A percentile compares a stretch with the other conserved stretches of the same genome.
Evolutionary conservation across 768 basidiomycete species (phyloP).

Genomic region (Tricholoma bakamatsutake): DNA sequence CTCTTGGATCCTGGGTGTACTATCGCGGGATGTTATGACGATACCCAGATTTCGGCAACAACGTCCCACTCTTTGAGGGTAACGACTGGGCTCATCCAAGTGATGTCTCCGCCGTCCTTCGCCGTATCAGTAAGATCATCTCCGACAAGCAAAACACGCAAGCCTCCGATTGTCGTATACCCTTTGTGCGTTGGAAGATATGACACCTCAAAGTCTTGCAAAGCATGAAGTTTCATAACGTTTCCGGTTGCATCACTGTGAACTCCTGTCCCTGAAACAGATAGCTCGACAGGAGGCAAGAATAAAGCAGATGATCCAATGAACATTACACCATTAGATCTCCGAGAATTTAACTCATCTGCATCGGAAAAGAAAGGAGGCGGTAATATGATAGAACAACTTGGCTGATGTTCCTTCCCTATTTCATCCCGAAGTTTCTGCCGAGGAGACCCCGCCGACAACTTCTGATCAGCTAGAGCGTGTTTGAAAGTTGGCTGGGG

Average conservation of each 20-base stretch:
- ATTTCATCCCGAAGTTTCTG: constrained; percentile 13
- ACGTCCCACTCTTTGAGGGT: constrained; percentile 65
- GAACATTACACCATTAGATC: constrained; percentile 32
- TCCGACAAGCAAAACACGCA: constrained; percentile 61
- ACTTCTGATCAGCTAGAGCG: constrained; percentile 45
- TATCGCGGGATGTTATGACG: constrained; percentile 13
- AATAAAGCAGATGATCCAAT: constrained; percentile 47
- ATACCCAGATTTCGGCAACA: constrained; percentile 67
- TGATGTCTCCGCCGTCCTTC: constrained; percentile 15
- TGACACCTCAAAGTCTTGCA: constrained; percentile 57
- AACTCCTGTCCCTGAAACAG: constrained; percentile 5
- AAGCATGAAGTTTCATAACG: constrained; percentile 23
- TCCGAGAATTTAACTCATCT: constrained; percentile 28
- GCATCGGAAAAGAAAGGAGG: constrained; percentile 40
- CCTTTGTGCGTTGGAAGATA: constrained; percentile 57
- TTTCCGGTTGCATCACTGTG: constrained; percentile 17
- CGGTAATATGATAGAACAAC: constrained; percentile 26
- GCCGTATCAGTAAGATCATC: constrained; percentile 41
- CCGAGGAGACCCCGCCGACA: constrained; percentile 38
- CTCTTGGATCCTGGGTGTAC: background rate
- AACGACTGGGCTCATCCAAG: constrained; percentile 32
- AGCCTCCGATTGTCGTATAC: constrained; percentile 59
- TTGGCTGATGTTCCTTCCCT: constrained; percentile 7
- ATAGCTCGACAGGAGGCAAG: constrained; percentile 38
- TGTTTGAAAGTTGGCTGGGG: constrained; percentile 44